phyloP scores from a whole-genome alignment of 768 basidiomycete species.

The Auriscalpium orientale region DNA sequence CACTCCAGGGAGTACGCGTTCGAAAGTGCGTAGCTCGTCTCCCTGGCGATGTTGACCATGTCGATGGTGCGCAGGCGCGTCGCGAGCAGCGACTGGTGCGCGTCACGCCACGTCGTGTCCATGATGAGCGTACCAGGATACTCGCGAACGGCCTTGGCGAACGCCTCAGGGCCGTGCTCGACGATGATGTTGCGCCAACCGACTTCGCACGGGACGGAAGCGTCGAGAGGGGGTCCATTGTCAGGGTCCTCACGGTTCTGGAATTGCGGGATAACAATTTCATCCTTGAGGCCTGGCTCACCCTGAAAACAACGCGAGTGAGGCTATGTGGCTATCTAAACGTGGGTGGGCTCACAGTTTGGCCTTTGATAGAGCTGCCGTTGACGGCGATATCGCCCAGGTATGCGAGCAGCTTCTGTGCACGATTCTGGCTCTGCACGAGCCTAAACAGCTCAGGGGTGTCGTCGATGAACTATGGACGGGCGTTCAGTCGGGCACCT shows the following conservation, averaged over 20 bases:
- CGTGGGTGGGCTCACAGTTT: conserved; percentile 37
- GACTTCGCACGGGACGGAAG: conserved; percentile 70
- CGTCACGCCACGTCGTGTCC: conserved; percentile 99
- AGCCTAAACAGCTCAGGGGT: conserved; percentile 99
- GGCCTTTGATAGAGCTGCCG: conserved; percentile 96
- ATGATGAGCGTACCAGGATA: conserved; percentile 94
- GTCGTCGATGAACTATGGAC: conserved; percentile 89
- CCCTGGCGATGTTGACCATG: conserved; percentile 97
- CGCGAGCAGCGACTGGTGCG: conserved; percentile 95
- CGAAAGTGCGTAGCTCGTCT: conserved; percentile 89
- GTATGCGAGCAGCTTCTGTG: conserved; percentile 94
- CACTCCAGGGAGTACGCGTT: conserved; percentile 97
- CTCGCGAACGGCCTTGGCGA: conserved; percentile 94
- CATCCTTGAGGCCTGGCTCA: conserved; percentile 89
- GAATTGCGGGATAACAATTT: conserved; percentile 77
- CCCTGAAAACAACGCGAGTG: conserved; percentile 36
- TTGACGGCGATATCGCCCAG: conserved; percentile 98
- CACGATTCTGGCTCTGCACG: conserved; percentile 95
- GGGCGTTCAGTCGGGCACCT: not conserved
- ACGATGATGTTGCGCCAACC: conserved; percentile 99
- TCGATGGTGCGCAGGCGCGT: conserved; percentile 94
- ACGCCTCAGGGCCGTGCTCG: conserved; percentile 94
- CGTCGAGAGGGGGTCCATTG: conserved; percentile 61
- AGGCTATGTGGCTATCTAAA: not conserved
- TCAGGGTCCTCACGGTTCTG: conserved; percentile 71